Percentiles rank a stretch among this genome's conserved stretches.
These are phyloP conservation scores for Ilyonectria mors-panacis DNA, from an alignment of 2,329 filamentous ascomycete species.

Conservation along the genomic window DNA sequence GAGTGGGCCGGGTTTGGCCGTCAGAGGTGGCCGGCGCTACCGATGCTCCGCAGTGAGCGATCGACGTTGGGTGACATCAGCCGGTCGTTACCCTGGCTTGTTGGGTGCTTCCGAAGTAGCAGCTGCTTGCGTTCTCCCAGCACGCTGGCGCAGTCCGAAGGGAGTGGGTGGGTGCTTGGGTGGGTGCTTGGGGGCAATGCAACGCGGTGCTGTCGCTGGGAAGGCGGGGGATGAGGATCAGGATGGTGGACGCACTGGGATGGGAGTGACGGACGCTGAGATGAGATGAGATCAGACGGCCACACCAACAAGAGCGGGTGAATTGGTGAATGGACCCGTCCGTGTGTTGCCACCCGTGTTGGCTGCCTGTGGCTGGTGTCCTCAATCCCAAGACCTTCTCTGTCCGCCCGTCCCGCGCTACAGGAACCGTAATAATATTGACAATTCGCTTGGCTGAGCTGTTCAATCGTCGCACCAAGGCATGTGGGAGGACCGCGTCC, in stretches of 20 bases:
- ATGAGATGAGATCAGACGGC: conserved; percentile 31
- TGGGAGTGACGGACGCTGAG: conserved; percentile 2
- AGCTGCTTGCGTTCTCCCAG: neutral
- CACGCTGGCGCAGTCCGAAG: neutral
- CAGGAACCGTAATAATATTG: neutral
- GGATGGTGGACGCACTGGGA: neutral
- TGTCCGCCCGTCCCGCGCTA: neutral
- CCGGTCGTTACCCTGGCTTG: conserved; percentile 14
- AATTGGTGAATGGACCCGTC: conserved; percentile 7
- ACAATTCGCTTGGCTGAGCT: neutral
- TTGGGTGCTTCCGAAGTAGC: neutral
- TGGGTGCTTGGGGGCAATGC: neutral
- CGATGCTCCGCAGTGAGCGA: conserved; percentile 30
- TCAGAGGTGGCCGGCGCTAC: conserved; percentile 31
- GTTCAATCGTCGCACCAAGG: conserved; percentile 1
- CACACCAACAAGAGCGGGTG: conserved; percentile 18
- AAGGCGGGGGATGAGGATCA: neutral
- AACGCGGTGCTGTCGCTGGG: neutral
- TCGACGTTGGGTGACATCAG: conserved; percentile 36
- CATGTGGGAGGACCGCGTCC: neutral
- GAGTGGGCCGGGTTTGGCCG: conserved; percentile 24
- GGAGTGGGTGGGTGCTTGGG: neutral
- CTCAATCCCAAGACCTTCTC: neutral
- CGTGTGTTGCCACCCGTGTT: neutral
- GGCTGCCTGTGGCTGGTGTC: conserved; percentile 8